Conservation (phyloP, 306 rosid genomes). For the Prunus mira region DNA sequence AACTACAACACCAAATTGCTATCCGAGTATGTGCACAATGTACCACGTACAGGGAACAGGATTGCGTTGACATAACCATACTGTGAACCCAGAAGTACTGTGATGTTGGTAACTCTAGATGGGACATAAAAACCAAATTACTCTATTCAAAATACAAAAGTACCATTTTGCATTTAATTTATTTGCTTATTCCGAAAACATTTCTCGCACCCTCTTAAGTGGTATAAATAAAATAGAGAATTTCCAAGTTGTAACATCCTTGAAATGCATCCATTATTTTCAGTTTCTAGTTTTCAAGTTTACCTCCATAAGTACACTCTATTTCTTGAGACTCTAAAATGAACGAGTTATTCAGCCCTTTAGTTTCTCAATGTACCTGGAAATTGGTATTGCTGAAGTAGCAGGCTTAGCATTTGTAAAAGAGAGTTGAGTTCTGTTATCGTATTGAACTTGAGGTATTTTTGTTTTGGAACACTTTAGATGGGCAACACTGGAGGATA, state of each 20-base stretch:
- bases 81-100: too few relatives aligned
- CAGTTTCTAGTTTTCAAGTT: background rate
- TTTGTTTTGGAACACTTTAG: background rate
- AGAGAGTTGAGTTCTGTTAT: background rate
- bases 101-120: background rate
- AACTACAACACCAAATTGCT: too few relatives aligned
- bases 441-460: background rate
- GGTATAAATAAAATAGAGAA: background rate
- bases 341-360: background rate
- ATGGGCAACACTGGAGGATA: background rate
- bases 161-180: background rate
- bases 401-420: background rate
- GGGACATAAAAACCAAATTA: background rate
- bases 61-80: too few relatives aligned
- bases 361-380: background rate
- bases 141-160: background rate
- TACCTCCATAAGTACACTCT: background rate
- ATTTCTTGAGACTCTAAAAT: background rate
- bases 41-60: too few relatives aligned
- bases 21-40: too few relatives aligned
- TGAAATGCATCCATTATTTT: background rate
- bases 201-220: background rate
- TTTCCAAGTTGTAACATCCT: background rate
- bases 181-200: background rate
- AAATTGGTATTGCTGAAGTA: background rate